A percentile compares a stretch with the other conserved stretches of the same genome.
Evolutionary conservation across 345 rosid species (phyloP).

Genomic region (Pistacia atlantica): DNA sequence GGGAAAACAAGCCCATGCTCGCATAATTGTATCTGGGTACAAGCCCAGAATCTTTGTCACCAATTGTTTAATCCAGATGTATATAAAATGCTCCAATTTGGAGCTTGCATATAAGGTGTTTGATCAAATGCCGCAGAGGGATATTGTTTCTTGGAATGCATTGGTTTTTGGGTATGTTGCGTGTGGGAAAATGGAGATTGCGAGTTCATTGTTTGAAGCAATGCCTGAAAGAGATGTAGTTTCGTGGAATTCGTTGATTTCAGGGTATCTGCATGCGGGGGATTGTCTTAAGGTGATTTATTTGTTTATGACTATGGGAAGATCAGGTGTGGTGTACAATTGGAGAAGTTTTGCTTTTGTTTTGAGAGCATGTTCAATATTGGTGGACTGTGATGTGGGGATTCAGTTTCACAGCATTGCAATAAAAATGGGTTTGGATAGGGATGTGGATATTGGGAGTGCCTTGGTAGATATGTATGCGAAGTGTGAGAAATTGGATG

Average conservation of each 20-base stretch:
- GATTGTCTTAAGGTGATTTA: constrained; percentile 45
- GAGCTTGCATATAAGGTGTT: constrained; percentile 59
- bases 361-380: constrained; percentile 56
- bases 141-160: constrained; percentile 75
- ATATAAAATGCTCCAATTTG: constrained; percentile 49
- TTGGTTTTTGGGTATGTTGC: constrained; percentile 62
- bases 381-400: constrained; percentile 50
- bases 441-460: constrained; percentile 72
- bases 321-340: constrained; percentile 42
- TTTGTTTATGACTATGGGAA: constrained; percentile 64
- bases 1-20: constrained; percentile 84
- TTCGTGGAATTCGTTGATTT: constrained; percentile 89
- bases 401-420: constrained; percentile 75
- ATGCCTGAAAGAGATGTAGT: constrained; percentile 77
- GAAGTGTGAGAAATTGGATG: constrained; percentile 62
- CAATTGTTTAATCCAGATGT: constrained; percentile 74
- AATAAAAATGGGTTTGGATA: constrained; percentile 52
- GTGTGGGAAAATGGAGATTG: constrained; percentile 51
- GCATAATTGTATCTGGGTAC: constrained; percentile 73
- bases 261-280: constrained; percentile 68
- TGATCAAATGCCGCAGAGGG: constrained; percentile 61
- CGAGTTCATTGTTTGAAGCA: constrained; percentile 42
- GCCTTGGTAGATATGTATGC: constrained; percentile 93
- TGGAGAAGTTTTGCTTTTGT: constrained; percentile 63
- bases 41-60: constrained; percentile 62